Evolutionary conservation across 352 stramenopile species (phyloP), one percentile per base, ranked within the genome.

Genomic region (Halophytophthora polymorphica): DNA sequence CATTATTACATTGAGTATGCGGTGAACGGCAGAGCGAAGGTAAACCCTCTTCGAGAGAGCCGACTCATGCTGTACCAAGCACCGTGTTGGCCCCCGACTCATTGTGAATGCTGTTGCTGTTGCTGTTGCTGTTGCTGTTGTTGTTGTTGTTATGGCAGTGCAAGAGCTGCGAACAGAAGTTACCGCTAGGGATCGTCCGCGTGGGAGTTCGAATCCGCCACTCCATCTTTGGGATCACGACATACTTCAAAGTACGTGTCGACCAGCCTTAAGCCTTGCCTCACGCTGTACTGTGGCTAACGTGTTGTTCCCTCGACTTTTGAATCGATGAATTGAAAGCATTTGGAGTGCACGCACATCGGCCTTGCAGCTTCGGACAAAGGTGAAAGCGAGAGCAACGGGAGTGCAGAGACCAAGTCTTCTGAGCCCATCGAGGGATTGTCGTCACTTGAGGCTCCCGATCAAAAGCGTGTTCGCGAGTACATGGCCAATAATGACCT

Each of bases 151-250:
- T 22, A 22, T 59, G 40, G 13, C 37, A 91, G 81, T 94, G 83
- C 50, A 92, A 92, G 45, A 80, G 64, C 34, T 94, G 83, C 39
- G 83, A 94, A 28, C 25, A 77, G 28, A 88, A 86, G 47, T 42
- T 94, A 4, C 28, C 42, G 13, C 63, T 58, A 10, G 73, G 62
- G 17, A 33, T 50, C 0, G 25, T 94, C 17, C 77, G 78, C 18
- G 58, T 94, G 3, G 74, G 75, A 6, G 53, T 94, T 17, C 46
- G 58, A 17, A 69, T 94, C 6, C 71, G 64, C 13, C 81, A 94
- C 53, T 94, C 83, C 14, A 86, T 90, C 29, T 94, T 92, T 52
- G 83, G 83, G 11, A 59, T 78, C 35, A 89, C 73, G 0, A 90
- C 67, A 18, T 94, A 94, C 46, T 91, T 77, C 53, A 94, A 93